Evolutionary conservation across 1,284 basidiomycete genomes (phyloP).

Genomic region (Marasmius fiardii): DNA sequence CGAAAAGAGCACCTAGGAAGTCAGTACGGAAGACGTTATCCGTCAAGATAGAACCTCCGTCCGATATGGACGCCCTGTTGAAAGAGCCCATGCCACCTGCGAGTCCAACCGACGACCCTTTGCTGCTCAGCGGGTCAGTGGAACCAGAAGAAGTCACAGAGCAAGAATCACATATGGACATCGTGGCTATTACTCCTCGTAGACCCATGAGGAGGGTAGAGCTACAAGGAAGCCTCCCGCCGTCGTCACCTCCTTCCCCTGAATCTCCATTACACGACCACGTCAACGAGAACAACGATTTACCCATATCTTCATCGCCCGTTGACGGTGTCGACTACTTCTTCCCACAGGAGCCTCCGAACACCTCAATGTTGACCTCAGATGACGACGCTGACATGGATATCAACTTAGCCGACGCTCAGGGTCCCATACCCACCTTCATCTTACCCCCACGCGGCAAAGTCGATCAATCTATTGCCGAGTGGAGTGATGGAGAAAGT

Average conservation of each 20-base stretch:
- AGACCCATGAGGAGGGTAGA: background rate
- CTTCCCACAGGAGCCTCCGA: background rate
- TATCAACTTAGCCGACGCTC: slow-evolving; percentile 11
- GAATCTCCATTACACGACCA: background rate
- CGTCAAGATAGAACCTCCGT: slow-evolving; percentile 56
- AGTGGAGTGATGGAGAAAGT: slow-evolving; percentile 1
- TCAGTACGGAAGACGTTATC: slow-evolving; percentile 1
- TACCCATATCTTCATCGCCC: slow-evolving; percentile 7
- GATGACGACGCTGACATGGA: slow-evolving; percentile 1
- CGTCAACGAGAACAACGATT: background rate
- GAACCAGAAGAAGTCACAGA: slow-evolving; percentile 1
- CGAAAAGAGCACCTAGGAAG: slow-evolving; percentile 4
- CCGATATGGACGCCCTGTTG: slow-evolving; percentile 49
- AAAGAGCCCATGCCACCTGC: slow-evolving; percentile 57
- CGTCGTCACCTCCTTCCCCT: slow-evolving; percentile 23
- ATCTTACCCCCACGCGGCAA: background rate
- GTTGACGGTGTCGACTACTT: background rate
- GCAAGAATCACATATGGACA: background rate
- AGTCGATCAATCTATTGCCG: background rate
- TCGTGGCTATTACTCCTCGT: background rate
- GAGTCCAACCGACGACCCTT: slow-evolving; percentile 70
- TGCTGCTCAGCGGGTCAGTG: slow-evolving; percentile 49
- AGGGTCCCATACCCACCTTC: slow-evolving; percentile 3
- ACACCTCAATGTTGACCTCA: background rate
- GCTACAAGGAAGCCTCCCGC: slow-evolving; percentile 12